phyloP scores from a whole-genome alignment of 208 protist genomes.

The Angomonas deanei region DNA sequence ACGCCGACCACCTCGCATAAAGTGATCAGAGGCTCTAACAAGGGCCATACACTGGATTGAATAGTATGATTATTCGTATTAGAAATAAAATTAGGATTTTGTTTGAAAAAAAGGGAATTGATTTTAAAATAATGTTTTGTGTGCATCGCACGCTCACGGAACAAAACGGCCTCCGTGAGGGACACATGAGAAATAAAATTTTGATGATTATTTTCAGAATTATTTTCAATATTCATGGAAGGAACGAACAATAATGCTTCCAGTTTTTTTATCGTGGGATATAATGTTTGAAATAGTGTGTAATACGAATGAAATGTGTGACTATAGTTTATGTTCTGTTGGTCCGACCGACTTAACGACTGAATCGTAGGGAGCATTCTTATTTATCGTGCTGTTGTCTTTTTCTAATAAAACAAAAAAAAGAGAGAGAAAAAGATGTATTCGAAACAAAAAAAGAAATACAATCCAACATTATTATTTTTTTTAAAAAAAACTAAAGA shows the following conservation, averaged over 20 bases:
- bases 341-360: no score
- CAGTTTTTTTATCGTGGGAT: neutral
- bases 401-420: constrained; percentile 7
- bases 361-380: no score
- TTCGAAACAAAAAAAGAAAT: constrained; percentile 5
- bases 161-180: neutral
- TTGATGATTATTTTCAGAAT: no score
- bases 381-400: no score
- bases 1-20: neutral
- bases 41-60: no score
- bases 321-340: neutral
- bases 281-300: neutral
- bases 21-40: neutral
- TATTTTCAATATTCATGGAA: neutral
- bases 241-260: neutral
- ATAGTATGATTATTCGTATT: no score
- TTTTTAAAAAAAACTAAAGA: constrained; percentile 5
- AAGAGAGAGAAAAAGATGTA: constrained; percentile 2
- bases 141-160: neutral
- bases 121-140: neutral
- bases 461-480: neutral
- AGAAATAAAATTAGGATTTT: no score
- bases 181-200: no score
- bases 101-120: no score
- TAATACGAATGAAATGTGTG: neutral